Conservation (phyloP, 2,329 filamentous ascomycete species). For the Curvularia sp. region DNA sequence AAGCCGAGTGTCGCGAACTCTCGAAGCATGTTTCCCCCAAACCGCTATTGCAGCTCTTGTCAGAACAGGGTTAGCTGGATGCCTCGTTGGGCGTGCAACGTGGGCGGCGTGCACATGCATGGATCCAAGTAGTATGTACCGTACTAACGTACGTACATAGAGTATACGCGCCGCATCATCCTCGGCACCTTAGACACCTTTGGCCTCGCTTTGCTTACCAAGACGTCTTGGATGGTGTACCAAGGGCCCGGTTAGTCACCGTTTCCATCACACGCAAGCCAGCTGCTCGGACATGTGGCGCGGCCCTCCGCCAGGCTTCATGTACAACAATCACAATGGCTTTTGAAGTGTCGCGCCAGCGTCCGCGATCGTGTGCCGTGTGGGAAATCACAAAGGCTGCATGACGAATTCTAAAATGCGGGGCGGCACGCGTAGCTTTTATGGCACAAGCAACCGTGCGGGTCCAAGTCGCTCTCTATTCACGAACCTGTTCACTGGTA, state of each 20-base stretch:
- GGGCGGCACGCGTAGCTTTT: constrained; percentile 33
- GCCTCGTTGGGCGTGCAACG: constrained; percentile 17
- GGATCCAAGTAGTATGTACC: not conserved
- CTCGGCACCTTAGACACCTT: constrained; percentile 8
- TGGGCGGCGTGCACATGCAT: constrained; percentile 19
- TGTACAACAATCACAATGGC: constrained; percentile 7
- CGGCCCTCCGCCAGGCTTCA: constrained; percentile 6
- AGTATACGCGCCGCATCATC: constrained; percentile 12
- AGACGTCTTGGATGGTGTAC: constrained; percentile 18
- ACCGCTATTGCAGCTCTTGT: constrained; percentile 20
- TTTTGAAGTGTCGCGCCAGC: constrained; percentile 11
- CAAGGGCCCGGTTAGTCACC: constrained; percentile 6
- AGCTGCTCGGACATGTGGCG: constrained; percentile 9
- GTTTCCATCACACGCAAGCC: constrained; percentile 1
- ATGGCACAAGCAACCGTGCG: constrained; percentile 15
- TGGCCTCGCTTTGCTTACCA: constrained; percentile 3
- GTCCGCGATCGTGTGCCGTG: constrained; percentile 24
- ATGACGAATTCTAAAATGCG: constrained; percentile 41
- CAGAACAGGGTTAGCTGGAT: constrained; percentile 12
- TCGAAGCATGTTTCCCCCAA: constrained; percentile 33
- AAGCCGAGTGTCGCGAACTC: constrained; percentile 33
- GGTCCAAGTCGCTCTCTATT: constrained; percentile 18
- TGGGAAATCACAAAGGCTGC: constrained; percentile 10
- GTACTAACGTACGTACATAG: not conserved
- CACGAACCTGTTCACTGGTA: constrained; percentile 36